phyloP scores from a whole-genome alignment of 768 basidiomycete species.

The Stropharia rugosoannulata region DNA sequence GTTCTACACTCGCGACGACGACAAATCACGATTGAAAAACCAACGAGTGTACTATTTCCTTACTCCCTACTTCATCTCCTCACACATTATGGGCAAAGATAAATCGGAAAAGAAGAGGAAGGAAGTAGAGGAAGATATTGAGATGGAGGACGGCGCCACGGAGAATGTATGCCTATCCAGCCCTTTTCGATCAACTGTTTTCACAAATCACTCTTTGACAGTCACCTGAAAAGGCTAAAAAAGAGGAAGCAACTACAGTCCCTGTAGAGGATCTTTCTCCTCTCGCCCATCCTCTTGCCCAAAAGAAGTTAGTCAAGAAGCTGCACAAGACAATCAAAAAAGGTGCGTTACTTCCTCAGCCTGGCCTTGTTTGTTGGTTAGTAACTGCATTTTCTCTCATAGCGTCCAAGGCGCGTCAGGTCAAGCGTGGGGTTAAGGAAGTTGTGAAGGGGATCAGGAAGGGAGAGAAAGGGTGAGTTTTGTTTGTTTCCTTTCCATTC shows the following conservation, averaged over 20 bases:
- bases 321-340: slow-evolving; percentile 94
- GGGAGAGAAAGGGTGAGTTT: slow-evolving; percentile 88
- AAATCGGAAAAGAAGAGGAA: slow-evolving; percentile 74
- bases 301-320: slow-evolving; percentile 92
- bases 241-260: slow-evolving; percentile 65
- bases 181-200: background rate
- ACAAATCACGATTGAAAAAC: no score
- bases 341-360: slow-evolving; percentile 41
- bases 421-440: slow-evolving; percentile 98
- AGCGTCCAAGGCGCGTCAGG: slow-evolving; percentile 94
- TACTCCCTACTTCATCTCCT: background rate
- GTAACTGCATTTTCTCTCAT: background rate
- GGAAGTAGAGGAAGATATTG: slow-evolving; percentile 50
- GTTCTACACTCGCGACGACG: slow-evolving; percentile 4
- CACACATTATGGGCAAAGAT: slow-evolving; percentile 59
- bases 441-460: slow-evolving; percentile 97
- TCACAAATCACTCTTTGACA: slow-evolving; percentile 7
- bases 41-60: background rate
- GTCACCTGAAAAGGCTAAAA: slow-evolving; percentile 57
- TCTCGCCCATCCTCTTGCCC: slow-evolving; percentile 91
- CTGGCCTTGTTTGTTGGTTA: background rate
- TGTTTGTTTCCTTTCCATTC: background rate
- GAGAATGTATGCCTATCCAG: slow-evolving; percentile 25
- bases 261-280: slow-evolving; percentile 85
- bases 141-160: slow-evolving; percentile 39